phyloP scores from a whole-genome alignment of 371 early-diverging fungal genomes.

The Apophysomyces trapeziformis region DNA sequence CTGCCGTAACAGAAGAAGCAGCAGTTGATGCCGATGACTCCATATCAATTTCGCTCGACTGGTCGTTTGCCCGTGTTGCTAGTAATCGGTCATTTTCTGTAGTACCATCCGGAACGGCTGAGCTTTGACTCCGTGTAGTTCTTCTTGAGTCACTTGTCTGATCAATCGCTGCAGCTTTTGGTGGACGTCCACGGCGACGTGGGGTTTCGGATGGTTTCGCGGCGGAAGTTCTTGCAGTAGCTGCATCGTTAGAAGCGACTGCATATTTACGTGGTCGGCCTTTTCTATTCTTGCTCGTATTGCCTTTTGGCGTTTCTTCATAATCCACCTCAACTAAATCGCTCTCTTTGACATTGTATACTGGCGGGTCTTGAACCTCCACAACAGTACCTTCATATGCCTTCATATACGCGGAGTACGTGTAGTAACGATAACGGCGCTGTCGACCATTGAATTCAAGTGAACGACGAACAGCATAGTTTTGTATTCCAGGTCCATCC shows the following conservation, averaged over 20 bases:
- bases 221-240: no score
- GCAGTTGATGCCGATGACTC: not conserved
- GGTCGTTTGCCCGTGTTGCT: not conserved
- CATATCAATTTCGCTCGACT: not conserved
- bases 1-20: not conserved
- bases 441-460: slow-evolving; percentile 45
- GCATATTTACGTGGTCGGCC: slow-evolving; percentile 4
- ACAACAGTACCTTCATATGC: slow-evolving; percentile 17
- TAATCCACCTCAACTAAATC: slow-evolving; percentile 16
- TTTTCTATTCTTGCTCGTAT: not conserved
- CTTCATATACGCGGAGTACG: slow-evolving; percentile 23
- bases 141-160: not conserved
- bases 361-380: slow-evolving; percentile 15
- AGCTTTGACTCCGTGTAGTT: not conserved
- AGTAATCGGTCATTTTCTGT: not conserved
- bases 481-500: not conserved
- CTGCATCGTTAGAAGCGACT: no score
- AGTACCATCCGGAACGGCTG: not conserved
- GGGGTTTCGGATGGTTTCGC: no score
- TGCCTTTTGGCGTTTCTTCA: not conserved
- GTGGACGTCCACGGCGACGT: not conserved
- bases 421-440: slow-evolving; percentile 42
- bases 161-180: not conserved
- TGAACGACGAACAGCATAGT: slow-evolving; percentile 23
- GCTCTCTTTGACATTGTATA: not conserved